These are phyloP conservation scores for Clonostachys rhizophaga DNA, from an alignment of 2,329 filamentous ascomycete genomes.

Conservation along the genomic window DNA sequence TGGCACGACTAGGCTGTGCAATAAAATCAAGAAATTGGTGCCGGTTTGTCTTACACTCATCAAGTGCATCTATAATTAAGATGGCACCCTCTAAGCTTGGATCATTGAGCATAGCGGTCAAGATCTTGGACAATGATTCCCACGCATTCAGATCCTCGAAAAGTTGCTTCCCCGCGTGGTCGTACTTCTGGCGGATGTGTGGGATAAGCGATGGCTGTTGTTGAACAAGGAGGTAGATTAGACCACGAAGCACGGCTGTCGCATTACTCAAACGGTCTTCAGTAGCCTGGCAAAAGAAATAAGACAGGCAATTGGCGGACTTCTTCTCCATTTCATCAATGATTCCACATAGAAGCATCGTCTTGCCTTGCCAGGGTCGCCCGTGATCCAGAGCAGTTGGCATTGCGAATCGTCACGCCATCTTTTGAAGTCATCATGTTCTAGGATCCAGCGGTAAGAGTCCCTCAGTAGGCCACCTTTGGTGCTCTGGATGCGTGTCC, in stretches of 20 bases:
- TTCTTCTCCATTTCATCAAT: slow-evolving; percentile 11
- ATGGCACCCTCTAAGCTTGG: slow-evolving; percentile 12
- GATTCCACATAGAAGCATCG: slow-evolving; percentile 29
- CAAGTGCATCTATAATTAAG: slow-evolving; percentile 40
- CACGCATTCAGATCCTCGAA: slow-evolving; percentile 34
- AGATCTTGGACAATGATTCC: slow-evolving; percentile 25
- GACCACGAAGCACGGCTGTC: slow-evolving; percentile 29
- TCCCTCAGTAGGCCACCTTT: slow-evolving; percentile 25
- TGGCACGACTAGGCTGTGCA: slow-evolving; percentile 16
- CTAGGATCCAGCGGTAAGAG: slow-evolving; percentile 25
- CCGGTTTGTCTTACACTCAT: slow-evolving; percentile 29
- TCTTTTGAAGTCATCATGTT: slow-evolving; percentile 13
- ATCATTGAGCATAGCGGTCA: slow-evolving; percentile 31
- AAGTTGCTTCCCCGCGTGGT: slow-evolving; percentile 17
- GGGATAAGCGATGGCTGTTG: slow-evolving; percentile 25
- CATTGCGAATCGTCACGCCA: slow-evolving; percentile 4
- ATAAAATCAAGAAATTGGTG: slow-evolving; percentile 28
- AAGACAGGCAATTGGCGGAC: neutral
- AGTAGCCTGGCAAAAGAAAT: slow-evolving; percentile 36
- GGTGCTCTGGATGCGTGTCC: slow-evolving; percentile 8
- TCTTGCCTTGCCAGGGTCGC: slow-evolving; percentile 36
- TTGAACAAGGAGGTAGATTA: slow-evolving; percentile 30
- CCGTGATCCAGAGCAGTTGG: slow-evolving; percentile 29
- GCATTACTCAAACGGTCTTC: slow-evolving; percentile 30
- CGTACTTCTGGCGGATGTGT: slow-evolving; percentile 24